Conservation (phyloP, 768 basidiomycete genomes). For the Kwoniella dejecticola region DNA sequence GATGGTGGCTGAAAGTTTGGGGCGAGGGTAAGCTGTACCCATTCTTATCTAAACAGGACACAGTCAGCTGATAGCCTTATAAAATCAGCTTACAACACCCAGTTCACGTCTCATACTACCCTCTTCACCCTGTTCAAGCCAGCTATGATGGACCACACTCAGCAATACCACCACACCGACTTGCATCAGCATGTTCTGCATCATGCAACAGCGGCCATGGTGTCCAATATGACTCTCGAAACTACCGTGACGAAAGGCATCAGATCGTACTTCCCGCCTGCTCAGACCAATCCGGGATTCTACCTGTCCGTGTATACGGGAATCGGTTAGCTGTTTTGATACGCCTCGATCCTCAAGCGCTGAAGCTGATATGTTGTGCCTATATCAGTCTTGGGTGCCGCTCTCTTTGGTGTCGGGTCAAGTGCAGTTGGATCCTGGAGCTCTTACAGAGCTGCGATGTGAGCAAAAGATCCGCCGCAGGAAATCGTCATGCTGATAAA, state of each 20-base stretch:
- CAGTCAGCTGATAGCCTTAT: not conserved
- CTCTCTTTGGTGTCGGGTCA: slow-evolving; percentile 30
- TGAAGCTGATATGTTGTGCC: not conserved
- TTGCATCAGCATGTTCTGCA: slow-evolving; percentile 36
- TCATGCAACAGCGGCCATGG: slow-evolving; percentile 1
- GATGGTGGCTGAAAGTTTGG: slow-evolving; percentile 77
- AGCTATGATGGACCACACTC: slow-evolving; percentile 8
- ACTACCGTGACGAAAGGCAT: not conserved
- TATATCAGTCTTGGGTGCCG: slow-evolving; percentile 29
- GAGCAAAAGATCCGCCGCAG: slow-evolving; percentile 11
- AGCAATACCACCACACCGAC: slow-evolving; percentile 25
- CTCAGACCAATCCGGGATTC: slow-evolving; percentile 38
- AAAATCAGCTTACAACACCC: slow-evolving; percentile 32
- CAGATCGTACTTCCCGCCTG: slow-evolving; percentile 32
- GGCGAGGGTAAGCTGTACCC: slow-evolving; percentile 59
- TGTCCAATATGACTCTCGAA: not conserved
- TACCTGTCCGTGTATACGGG: slow-evolving; percentile 42
- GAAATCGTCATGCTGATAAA: slow-evolving; percentile 5
- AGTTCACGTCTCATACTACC: slow-evolving; percentile 10
- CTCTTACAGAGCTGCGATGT: slow-evolving; percentile 43
- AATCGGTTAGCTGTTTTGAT: slow-evolving; percentile 34
- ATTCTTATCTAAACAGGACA: not conserved
- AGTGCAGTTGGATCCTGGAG: slow-evolving; percentile 39
- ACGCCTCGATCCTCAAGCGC: too few species aligned
- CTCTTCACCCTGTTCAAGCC: slow-evolving; percentile 18